These are phyloP conservation scores for Phytophthora palmivora DNA, from an alignment of 352 stramenopile genomes.

Conservation along the genomic window DNA sequence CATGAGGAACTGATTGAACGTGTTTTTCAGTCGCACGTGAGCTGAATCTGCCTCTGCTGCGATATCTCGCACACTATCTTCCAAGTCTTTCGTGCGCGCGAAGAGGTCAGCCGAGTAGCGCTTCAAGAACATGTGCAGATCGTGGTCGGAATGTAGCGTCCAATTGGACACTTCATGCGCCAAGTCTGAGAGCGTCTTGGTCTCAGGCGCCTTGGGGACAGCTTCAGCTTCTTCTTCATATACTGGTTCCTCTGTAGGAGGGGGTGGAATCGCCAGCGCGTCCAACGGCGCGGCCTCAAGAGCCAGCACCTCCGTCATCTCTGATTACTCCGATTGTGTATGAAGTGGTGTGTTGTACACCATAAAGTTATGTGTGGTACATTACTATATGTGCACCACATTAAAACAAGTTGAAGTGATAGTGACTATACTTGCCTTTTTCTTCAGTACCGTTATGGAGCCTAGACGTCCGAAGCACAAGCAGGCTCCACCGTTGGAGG, in stretches of 20 bases:
- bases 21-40: conserved; percentile 82
- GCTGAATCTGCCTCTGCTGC: conserved; percentile 69
- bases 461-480: conserved; percentile 71
- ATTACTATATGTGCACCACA: not conserved
- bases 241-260: conserved; percentile 7
- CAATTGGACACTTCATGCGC: conserved; percentile 57
- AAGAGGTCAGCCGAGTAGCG: conserved; percentile 71
- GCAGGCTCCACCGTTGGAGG: conserved; percentile 59
- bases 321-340: conserved; percentile 29
- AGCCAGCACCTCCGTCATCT: conserved; percentile 45
- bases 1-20: conserved; percentile 90
- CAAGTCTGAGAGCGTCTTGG: conserved; percentile 57
- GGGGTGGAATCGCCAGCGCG: conserved; percentile 31
- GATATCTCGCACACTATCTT: conserved; percentile 76
- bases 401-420: conserved; percentile 8
- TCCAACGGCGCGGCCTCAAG: conserved; percentile 31
- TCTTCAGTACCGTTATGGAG: conserved; percentile 45
- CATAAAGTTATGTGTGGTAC: not conserved
- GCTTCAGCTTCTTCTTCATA: conserved; percentile 1
- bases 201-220: conserved; percentile 18
- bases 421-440: conserved; percentile 3
- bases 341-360: not conserved
- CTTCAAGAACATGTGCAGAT: conserved; percentile 76
- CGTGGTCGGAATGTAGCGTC: conserved; percentile 81
- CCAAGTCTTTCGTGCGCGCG: conserved; percentile 71